Conservation (phyloP, 202 grass and related monocot species). For the Elaeis oleifera region DNA sequence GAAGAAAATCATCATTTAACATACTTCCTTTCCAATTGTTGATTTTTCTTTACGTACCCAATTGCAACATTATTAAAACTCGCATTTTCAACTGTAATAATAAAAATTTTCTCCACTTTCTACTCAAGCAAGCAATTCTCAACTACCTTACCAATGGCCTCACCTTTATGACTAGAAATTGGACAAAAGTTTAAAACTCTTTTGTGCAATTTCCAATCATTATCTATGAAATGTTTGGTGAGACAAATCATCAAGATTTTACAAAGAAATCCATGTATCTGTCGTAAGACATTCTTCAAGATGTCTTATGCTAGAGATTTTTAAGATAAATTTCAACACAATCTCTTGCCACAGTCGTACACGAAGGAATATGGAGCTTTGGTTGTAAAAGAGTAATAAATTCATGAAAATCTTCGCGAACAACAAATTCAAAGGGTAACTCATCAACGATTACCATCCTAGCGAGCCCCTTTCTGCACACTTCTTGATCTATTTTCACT, state of each 20-base stretch:
- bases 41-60: background rate
- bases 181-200: constrained; percentile 11
- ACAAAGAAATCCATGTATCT: background rate
- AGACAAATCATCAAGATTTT: constrained; percentile 5
- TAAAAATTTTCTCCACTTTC: constrained; percentile 8
- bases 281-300: background rate
- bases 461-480: too few relatives aligned
- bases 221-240: constrained; percentile 1
- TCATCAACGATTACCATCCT: too few relatives aligned
- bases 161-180: background rate
- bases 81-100: constrained; percentile 12
- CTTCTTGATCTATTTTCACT: too few relatives aligned
- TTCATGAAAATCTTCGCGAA: too few relatives aligned
- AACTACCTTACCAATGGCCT: constrained; percentile 2
- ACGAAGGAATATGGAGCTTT: too few relatives aligned
- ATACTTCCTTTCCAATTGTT: background rate
- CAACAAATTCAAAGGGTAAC: too few relatives aligned
- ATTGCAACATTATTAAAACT: background rate
- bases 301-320: background rate
- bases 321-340: too few relatives aligned
- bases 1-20: background rate
- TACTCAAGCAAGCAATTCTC: constrained; percentile 8
- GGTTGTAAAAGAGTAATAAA: too few relatives aligned
- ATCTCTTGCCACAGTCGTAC: too few relatives aligned
- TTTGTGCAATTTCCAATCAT: background rate